Conservation (phyloP, 805 yeast species). For the Candida anglica region DNA sequence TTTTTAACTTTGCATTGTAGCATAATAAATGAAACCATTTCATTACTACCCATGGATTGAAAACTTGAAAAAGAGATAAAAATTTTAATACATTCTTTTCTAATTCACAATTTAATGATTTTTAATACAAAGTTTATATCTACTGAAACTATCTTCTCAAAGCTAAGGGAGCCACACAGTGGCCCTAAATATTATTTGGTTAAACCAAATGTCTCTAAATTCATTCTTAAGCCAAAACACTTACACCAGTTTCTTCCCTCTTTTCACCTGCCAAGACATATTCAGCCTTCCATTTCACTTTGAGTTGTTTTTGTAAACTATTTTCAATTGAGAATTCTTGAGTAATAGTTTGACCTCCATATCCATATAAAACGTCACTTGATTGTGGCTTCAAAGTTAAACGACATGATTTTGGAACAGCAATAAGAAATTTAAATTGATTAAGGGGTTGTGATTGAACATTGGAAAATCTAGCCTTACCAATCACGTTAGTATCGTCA, state of each 20-base stretch:
- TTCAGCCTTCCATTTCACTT: slow-evolving; percentile 73
- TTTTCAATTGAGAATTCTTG: slow-evolving; percentile 47
- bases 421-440: slow-evolving; percentile 56
- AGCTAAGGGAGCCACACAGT: no score
- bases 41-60: no score
- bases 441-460: slow-evolving; percentile 39
- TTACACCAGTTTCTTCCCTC: slow-evolving; percentile 57
- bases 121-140: no score
- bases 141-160: no score
- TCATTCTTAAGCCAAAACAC: no score
- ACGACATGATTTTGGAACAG: slow-evolving; percentile 63
- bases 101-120: no score
- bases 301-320: slow-evolving; percentile 37
- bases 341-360: slow-evolving; percentile 44
- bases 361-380: slow-evolving; percentile 47
- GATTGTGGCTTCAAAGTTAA: slow-evolving; percentile 62
- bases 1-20: no score
- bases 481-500: slow-evolving; percentile 29
- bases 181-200: no score
- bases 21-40: no score
- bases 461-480: slow-evolving; percentile 53
- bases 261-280: slow-evolving; percentile 46
- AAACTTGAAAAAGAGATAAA: no score
- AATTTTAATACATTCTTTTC: no score
- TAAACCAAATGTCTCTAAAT: no score